Conservation (phyloP, 1,139 yeast genomes). For the Hanseniaspora sp. region DNA sequence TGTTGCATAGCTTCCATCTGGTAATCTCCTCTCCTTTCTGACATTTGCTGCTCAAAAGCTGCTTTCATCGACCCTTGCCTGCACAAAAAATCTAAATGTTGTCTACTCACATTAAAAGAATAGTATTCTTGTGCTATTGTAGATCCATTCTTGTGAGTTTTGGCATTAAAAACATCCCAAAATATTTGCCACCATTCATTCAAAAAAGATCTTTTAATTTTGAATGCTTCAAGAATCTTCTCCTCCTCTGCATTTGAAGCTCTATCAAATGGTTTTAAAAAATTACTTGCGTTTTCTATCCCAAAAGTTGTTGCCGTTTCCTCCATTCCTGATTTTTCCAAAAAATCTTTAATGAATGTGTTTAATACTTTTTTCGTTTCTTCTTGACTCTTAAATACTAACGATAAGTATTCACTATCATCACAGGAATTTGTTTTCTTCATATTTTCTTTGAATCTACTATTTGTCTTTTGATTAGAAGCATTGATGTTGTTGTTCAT, state of each 20-base stretch:
- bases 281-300: slow-evolving; percentile 46
- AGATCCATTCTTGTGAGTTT: slow-evolving; percentile 53
- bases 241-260: slow-evolving; percentile 23
- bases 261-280: not conserved
- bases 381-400: not conserved
- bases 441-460: not conserved
- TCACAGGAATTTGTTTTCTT: too few species aligned
- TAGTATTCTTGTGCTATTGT: slow-evolving; percentile 60
- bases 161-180: slow-evolving; percentile 86
- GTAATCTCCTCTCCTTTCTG: slow-evolving; percentile 26
- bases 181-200: slow-evolving; percentile 80
- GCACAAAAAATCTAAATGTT: slow-evolving; percentile 48
- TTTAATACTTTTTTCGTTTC: slow-evolving; percentile 50
- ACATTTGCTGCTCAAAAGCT: slow-evolving; percentile 29
- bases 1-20: slow-evolving; percentile 22
- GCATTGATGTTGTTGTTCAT: not conserved
- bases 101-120: slow-evolving; percentile 55
- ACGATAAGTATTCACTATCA: not conserved
- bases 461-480: not conserved
- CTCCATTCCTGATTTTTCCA: slow-evolving; percentile 59
- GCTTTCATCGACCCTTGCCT: slow-evolving; percentile 37
- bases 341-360: slow-evolving; percentile 77
- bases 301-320: slow-evolving; percentile 64
- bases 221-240: slow-evolving; percentile 14
- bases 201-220: slow-evolving; percentile 12